Conservation (phyloP, 208 protist genomes). For the Angomonas ambiguus region DNA sequence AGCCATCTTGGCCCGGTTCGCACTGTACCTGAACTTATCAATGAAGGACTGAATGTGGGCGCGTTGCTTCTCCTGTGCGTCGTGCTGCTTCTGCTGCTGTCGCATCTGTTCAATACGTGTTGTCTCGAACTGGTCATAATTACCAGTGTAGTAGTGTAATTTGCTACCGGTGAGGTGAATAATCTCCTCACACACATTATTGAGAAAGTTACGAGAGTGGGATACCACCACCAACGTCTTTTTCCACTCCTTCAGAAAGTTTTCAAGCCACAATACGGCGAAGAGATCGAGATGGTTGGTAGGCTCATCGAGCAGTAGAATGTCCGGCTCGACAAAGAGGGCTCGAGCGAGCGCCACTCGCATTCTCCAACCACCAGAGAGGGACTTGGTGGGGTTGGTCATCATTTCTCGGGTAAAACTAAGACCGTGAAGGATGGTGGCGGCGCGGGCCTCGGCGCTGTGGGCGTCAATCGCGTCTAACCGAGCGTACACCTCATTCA, state of each 20-base stretch:
- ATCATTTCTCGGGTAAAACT: slow-evolving; percentile 95
- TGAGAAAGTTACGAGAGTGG: slow-evolving; percentile 96
- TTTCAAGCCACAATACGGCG: slow-evolving; percentile 97
- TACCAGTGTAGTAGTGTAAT: slow-evolving; percentile 91
- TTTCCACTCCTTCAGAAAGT: slow-evolving; percentile 93
- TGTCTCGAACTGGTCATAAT: slow-evolving; percentile 93
- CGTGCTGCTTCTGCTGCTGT: slow-evolving; percentile 85
- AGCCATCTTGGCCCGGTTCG: slow-evolving; percentile 89
- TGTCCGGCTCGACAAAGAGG: slow-evolving; percentile 94
- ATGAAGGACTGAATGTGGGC: slow-evolving; percentile 94
- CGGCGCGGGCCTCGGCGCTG: slow-evolving; percentile 85
- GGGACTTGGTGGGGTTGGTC: slow-evolving; percentile 67
- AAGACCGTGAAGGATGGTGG: slow-evolving; percentile 88
- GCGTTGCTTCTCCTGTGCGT: slow-evolving; percentile 88
- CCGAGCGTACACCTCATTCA: slow-evolving; percentile 93
- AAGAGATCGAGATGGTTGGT: slow-evolving; percentile 98
- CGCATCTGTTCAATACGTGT: slow-evolving; percentile 84
- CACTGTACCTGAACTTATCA: slow-evolving; percentile 90
- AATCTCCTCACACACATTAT: slow-evolving; percentile 94
- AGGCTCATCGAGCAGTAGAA: slow-evolving; percentile 96
- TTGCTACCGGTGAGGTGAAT: slow-evolving; percentile 86
- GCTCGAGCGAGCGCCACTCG: slow-evolving; percentile 95
- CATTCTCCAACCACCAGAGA: slow-evolving; percentile 98
- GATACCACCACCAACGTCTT: slow-evolving; percentile 97
- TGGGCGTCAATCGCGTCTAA: slow-evolving; percentile 95